phyloP scores from a whole-genome alignment of 2,329 filamentous ascomycete genomes.

The Chaetoscypha palmicola region DNA sequence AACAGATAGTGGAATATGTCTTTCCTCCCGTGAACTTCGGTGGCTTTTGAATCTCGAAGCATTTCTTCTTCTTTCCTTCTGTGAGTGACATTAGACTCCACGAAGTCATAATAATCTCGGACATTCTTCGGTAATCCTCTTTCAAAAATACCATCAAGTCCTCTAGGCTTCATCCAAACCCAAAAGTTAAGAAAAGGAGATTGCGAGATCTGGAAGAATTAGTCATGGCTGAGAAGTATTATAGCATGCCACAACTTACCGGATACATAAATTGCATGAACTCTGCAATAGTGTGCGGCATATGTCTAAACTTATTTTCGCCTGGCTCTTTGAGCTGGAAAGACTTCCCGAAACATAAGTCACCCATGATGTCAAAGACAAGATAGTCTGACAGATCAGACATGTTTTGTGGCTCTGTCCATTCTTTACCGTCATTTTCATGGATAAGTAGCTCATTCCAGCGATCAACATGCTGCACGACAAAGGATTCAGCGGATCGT shows the following conservation, averaged over 20 bases:
- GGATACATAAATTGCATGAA: slow-evolving; percentile 6
- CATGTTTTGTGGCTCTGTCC: slow-evolving; percentile 11
- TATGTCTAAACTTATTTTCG: slow-evolving; percentile 1
- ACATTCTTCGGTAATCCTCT: neutral
- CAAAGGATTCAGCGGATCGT: slow-evolving; percentile 7
- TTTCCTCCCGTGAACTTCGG: neutral
- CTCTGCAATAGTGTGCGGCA: slow-evolving; percentile 5
- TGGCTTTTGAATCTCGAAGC: neutral
- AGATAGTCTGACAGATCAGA: slow-evolving; percentile 6
- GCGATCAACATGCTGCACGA: slow-evolving; percentile 14
- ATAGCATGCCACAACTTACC: neutral
- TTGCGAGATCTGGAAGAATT: neutral
- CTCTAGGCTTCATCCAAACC: slow-evolving; percentile 8
- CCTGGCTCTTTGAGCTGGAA: slow-evolving; percentile 6
- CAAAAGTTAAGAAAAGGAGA: slow-evolving; percentile 1
- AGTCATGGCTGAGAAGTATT: neutral
- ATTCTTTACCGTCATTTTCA: slow-evolving; percentile 5
- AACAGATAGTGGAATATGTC: slow-evolving; percentile 66
- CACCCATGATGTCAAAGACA: slow-evolving; percentile 13
- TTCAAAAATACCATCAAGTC: slow-evolving; percentile 2
- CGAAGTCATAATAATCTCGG: neutral
- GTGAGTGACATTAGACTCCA: neutral
- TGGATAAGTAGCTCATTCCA: slow-evolving; percentile 10
- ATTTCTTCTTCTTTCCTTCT: slow-evolving; percentile 1
- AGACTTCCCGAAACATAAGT: slow-evolving; percentile 10